Percentiles rank a stretch among this genome's conserved stretches.
phyloP scores from a whole-genome alignment of 352 stramenopile species.

The Phytopythium litorale region DNA sequence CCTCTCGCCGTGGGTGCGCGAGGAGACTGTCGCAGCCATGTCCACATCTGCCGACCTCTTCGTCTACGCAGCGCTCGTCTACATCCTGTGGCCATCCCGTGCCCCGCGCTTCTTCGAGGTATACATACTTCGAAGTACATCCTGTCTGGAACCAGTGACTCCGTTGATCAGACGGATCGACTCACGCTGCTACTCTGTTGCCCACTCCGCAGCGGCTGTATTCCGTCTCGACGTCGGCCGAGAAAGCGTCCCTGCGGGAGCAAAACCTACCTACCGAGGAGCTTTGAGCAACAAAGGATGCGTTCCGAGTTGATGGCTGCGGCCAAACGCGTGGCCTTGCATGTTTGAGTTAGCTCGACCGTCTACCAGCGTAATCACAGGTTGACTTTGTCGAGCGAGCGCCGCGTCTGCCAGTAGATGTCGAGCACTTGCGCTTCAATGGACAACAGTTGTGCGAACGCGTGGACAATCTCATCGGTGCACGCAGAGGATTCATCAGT shows the following conservation, averaged over 20 bases:
- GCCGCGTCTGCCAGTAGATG: conserved; percentile 52
- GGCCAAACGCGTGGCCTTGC: background rate
- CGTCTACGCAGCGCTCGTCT: conserved; percentile 65
- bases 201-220: conserved; percentile 44
- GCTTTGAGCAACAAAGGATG: conserved; percentile 19
- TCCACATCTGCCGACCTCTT: conserved; percentile 44
- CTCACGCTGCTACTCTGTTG: background rate
- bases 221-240: conserved; percentile 60
- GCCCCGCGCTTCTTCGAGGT: conserved; percentile 80
- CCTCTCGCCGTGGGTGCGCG: conserved; percentile 72
- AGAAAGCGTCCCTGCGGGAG: conserved; percentile 64
- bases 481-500: conserved; percentile 21
- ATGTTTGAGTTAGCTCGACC: conserved; percentile 7
- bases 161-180: background rate
- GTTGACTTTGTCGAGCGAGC: conserved; percentile 35
- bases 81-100: conserved; percentile 62
- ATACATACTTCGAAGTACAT: conserved; percentile 13
- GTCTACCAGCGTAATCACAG: conserved; percentile 15
- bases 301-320: background rate
- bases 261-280: conserved; percentile 61
- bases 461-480: conserved; percentile 43
- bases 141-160: too few relatives aligned
- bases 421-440: conserved; percentile 43
- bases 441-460: conserved; percentile 32
- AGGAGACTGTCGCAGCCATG: conserved; percentile 66